These are phyloP conservation scores for Leccinum obscurum DNA, from an alignment of 768 basidiomycete species.

Conservation along the genomic window DNA sequence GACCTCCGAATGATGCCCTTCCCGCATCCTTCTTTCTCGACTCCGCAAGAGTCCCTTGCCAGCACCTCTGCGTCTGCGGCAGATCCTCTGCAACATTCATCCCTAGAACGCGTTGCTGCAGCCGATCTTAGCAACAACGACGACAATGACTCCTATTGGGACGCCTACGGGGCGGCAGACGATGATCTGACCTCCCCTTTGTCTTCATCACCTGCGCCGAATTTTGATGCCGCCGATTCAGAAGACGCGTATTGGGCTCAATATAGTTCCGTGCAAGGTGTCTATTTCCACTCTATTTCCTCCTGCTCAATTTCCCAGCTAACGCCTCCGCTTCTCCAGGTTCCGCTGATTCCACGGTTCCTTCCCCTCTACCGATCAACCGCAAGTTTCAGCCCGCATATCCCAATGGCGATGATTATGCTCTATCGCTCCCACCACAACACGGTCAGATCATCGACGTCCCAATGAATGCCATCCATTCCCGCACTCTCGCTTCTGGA, in stretches of 20 bases:
- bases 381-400: conserved; percentile 26
- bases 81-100: background rate
- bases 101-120: conserved; percentile 5
- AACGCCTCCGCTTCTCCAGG: conserved; percentile 39
- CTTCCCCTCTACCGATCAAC: conserved; percentile 43
- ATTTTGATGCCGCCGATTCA: conserved; percentile 12
- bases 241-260: conserved; percentile 79
- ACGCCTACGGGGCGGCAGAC: conserved; percentile 52
- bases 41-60: conserved; percentile 28
- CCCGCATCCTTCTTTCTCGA: conserved; percentile 42
- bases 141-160: conserved; percentile 64
- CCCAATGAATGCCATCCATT: conserved; percentile 21
- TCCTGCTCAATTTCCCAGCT: conserved; percentile 5
- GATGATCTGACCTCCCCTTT: conserved; percentile 25
- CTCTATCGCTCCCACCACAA: conserved; percentile 7
- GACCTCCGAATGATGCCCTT: conserved; percentile 72
- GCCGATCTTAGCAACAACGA: conserved; percentile 29
- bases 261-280: conserved; percentile 71
- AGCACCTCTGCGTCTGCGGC: conserved; percentile 24
- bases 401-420: conserved; percentile 5
- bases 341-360: conserved; percentile 69
- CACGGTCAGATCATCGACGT: conserved; percentile 12
- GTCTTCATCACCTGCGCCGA: conserved; percentile 19
- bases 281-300: conserved; percentile 19
- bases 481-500: conserved; percentile 7